phyloP scores from a whole-genome alignment of 164 flowering plant species.

The Nymphaea thermarum region DNA sequence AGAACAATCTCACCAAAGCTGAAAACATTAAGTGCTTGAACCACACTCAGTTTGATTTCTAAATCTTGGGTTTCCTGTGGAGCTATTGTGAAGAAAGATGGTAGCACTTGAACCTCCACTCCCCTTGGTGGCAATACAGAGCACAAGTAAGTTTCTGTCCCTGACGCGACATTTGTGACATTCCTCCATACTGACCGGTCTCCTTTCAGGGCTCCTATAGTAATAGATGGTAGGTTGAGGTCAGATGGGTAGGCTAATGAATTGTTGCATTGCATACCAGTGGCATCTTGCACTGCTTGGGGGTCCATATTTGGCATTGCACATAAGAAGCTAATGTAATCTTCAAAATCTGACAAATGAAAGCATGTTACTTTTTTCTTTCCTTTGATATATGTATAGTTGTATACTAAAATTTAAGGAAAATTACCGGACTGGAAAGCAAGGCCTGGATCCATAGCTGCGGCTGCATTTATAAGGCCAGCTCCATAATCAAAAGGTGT shows the following conservation, averaged over 20 bases:
- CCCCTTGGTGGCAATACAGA: slow-evolving; percentile 52
- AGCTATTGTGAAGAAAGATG: slow-evolving; percentile 53
- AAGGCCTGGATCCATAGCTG: slow-evolving; percentile 72
- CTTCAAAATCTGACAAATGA: slow-evolving; percentile 46
- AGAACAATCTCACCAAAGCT: slow-evolving; percentile 70
- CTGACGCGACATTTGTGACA: slow-evolving; percentile 41
- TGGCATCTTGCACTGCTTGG: slow-evolving; percentile 24
- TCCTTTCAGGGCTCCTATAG: slow-evolving; percentile 47
- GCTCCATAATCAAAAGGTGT: slow-evolving; percentile 72
- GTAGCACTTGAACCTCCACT: slow-evolving; percentile 35
- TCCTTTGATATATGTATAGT: too few relatives aligned
- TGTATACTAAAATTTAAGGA: not conserved
- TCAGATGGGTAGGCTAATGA: slow-evolving; percentile 40
- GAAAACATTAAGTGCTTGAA: slow-evolving; percentile 25
- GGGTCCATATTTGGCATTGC: slow-evolving; percentile 47
- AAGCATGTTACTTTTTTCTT: too few relatives aligned
- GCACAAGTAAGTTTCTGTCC: slow-evolving; percentile 47
- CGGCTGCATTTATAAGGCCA: slow-evolving; percentile 51
- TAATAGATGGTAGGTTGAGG: slow-evolving; percentile 74
- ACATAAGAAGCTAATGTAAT: slow-evolving; percentile 75
- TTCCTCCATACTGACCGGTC: slow-evolving; percentile 24
- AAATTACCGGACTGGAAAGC: slow-evolving; percentile 53
- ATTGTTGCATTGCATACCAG: slow-evolving; percentile 42
- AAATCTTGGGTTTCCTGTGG: slow-evolving; percentile 40
- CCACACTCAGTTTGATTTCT: slow-evolving; percentile 39